These are phyloP conservation scores for Triticum monococcum DNA, from an alignment of 176 grass and related monocot genomes.

Conservation along the genomic window DNA sequence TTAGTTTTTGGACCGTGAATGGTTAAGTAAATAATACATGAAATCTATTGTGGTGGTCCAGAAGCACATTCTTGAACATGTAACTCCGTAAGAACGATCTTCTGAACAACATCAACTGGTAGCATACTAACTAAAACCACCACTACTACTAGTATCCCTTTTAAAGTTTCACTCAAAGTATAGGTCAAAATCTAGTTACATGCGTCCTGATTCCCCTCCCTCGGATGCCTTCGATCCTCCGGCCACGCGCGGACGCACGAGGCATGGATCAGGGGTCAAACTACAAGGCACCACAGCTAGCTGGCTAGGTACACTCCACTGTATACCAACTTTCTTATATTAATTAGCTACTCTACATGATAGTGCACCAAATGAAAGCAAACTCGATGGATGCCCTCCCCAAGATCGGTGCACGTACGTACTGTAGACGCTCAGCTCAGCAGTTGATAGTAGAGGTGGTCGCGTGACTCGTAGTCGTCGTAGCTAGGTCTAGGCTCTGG, in stretches of 20 bases:
- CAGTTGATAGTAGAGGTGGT: neutral
- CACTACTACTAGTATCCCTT: neutral
- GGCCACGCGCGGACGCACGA: slow-evolving; percentile 26
- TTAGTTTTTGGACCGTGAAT: no score
- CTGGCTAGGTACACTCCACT: neutral
- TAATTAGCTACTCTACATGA: neutral
- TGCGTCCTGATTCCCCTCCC: neutral
- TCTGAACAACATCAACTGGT: neutral
- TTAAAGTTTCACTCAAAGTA: neutral
- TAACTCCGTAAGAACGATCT: neutral
- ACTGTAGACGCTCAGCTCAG: neutral
- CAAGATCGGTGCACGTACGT: neutral
- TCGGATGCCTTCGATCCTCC: neutral
- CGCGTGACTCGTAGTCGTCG: neutral
- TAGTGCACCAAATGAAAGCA: neutral
- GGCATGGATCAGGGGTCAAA: slow-evolving; percentile 50
- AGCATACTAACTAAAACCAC: neutral
- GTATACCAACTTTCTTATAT: neutral
- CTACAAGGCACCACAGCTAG: neutral
- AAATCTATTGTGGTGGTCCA: neutral
- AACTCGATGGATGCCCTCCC: neutral
- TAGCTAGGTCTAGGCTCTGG: neutral
- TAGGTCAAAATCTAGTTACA: neutral
- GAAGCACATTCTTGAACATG: neutral
- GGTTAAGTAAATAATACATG: no score